These are phyloP conservation scores for Eucalyptus tenuipes DNA, from an alignment of 345 rosid species.

Conservation along the genomic window DNA sequence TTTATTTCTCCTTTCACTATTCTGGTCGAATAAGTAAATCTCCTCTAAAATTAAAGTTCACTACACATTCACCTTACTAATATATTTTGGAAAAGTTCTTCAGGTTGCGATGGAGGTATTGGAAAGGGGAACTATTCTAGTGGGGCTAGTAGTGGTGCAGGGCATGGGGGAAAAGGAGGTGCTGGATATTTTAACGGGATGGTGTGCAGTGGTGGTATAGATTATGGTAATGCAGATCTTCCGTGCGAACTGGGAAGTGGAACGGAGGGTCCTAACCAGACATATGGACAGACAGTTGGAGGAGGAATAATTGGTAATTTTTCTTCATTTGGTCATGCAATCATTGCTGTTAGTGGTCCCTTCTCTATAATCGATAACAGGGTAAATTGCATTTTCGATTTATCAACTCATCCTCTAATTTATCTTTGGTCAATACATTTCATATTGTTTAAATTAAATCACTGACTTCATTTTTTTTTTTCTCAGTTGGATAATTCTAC, in stretches of 20 bases:
- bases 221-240: conserved; percentile 78
- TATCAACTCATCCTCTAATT: neutral
- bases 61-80: neutral
- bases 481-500: neutral
- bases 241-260: conserved; percentile 99
- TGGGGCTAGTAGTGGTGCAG: conserved; percentile 98
- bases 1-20: neutral
- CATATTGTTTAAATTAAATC: neutral
- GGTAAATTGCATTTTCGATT: neutral
- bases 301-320: conserved; percentile 92
- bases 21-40: neutral
- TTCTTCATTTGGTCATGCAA: neutral
- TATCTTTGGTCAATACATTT: neutral
- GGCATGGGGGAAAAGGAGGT: conserved; percentile 96
- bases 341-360: neutral
- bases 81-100: neutral
- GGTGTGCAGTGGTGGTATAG: conserved; percentile 64
- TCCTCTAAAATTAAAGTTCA: neutral
- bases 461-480: neutral
- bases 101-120: conserved; percentile 88
- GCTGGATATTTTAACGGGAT: conserved; percentile 83
- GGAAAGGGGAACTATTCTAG: conserved; percentile 77
- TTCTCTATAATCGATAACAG: neutral
- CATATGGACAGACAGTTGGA: conserved; percentile 57
- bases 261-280: conserved; percentile 65